phyloP scores from a whole-genome alignment of 2,329 filamentous ascomycete genomes.

The Fusarium sp. region DNA sequence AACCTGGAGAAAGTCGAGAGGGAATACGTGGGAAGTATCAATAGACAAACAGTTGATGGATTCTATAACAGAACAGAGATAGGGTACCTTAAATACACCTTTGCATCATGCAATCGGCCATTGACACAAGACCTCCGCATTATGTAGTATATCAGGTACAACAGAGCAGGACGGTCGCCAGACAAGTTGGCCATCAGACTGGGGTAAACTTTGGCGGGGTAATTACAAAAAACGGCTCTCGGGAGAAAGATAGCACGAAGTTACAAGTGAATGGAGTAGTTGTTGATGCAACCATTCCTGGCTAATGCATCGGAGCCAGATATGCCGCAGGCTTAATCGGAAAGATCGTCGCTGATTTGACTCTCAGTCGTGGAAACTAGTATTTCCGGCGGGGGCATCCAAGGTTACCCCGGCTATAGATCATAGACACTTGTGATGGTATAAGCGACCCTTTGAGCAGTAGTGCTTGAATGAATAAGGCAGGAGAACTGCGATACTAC shows the following conservation, averaged over 20 bases:
- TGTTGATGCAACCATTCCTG: background rate
- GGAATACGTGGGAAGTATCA: too few relatives aligned
- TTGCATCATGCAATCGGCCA: background rate
- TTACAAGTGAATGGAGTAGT: background rate
- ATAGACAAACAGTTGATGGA: too few relatives aligned
- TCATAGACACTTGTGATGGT: background rate
- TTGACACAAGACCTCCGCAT: too few relatives aligned
- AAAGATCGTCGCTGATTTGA: background rate
- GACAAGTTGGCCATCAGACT: too few relatives aligned
- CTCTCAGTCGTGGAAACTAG: background rate
- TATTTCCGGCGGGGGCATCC: background rate
- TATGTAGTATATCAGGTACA: background rate
- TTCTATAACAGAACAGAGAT: too few relatives aligned
- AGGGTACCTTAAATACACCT: background rate
- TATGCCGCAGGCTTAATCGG: background rate
- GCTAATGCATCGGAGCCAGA: background rate
- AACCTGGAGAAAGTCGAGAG: background rate
- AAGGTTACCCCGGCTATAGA: background rate
- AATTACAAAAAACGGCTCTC: background rate
- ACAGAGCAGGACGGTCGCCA: too few relatives aligned
- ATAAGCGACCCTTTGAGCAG: background rate
- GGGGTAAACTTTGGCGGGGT: background rate
- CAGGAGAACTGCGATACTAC: background rate
- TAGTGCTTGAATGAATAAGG: background rate
- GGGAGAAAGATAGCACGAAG: slow-evolving; percentile 16